Evolutionary conservation across 2,329 filamentous ascomycete genomes (phyloP).

Genomic region (Ophiognomonia clavigignenti-juglandacearum): DNA sequence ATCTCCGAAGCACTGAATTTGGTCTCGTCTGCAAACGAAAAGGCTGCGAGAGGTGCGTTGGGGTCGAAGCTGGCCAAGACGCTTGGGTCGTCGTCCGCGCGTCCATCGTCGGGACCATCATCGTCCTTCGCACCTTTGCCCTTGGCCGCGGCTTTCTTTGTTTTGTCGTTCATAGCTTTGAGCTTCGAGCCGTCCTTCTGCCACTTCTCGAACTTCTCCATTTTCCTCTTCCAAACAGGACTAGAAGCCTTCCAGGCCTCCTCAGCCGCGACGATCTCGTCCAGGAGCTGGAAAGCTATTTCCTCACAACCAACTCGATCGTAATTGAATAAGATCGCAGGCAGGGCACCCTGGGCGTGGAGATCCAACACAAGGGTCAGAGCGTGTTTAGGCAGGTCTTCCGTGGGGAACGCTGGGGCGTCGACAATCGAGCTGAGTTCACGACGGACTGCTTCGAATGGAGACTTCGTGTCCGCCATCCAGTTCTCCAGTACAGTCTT

Average conservation of each 20-base stretch:
- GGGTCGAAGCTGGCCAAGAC: slow-evolving; percentile 64
- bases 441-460: slow-evolving; percentile 37
- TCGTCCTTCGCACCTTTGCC: slow-evolving; percentile 32
- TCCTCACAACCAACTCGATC: slow-evolving; percentile 61
- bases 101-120: slow-evolving; percentile 36
- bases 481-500: slow-evolving; percentile 55
- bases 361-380: slow-evolving; percentile 12
- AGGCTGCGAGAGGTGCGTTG: slow-evolving; percentile 55
- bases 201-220: slow-evolving; percentile 52
- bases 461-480: slow-evolving; percentile 48
- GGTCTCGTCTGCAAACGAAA: slow-evolving; percentile 61
- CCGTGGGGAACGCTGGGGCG: slow-evolving; percentile 1
- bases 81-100: slow-evolving; percentile 52
- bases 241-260: slow-evolving; percentile 50
- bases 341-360: slow-evolving; percentile 55
- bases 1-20: slow-evolving; percentile 56
- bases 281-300: slow-evolving; percentile 46
- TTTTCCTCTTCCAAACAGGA: slow-evolving; percentile 54
- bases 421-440: slow-evolving; percentile 32
- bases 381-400: slow-evolving; percentile 7
- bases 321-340: slow-evolving; percentile 74
- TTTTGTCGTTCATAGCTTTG: slow-evolving; percentile 6
- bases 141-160: slow-evolving; percentile 18
- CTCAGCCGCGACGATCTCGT: slow-evolving; percentile 51
- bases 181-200: not conserved